Base-by-base conservation (phyloP, 2,329 filamentous ascomycete species). In the Drechslerella coelobrocha region DNA sequence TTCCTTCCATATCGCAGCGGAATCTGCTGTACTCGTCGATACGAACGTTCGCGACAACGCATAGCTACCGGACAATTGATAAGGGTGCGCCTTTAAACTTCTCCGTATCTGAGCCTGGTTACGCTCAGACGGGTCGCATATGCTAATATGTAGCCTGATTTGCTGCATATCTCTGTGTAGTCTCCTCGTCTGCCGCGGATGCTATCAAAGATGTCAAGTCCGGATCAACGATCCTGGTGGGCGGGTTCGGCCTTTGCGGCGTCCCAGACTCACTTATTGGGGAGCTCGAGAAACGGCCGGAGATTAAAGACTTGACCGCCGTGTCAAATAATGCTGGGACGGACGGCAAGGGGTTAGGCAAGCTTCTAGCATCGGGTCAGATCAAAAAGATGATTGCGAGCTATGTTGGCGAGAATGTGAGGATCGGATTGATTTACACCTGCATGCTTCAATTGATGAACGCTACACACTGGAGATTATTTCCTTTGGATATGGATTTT, bases 271-370 rank as follows among this genome's bases (percentile, higher is more conserved):
- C 89, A 0, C 80, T 92, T 5, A 92, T 92, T 75, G 82, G 85
- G 41, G 86, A 88, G 14, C 84, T 93, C 39, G 83, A 86, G 45
- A 73, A 74, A 41, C 65, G 63, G 27, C 72, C 74, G 1, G 73
- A 73, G 6, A 73, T 76, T 47, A 73, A 68, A 2, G 56, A 66
- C 1, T 82, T 93, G 27, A 91, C 89, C 0, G 89, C 89, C 19
- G 88, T 92, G 1, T 92, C 89, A 54, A 93, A 93, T 77, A 93
- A 93, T 77, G 89, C 89, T 6, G 90, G 90, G 24, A 83, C 86
- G 27, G 86, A 88, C 39, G 85, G 86, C 26, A 85, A 83, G 55
- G 90, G 90, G 0, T 81, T 93, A 14, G 86, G 89, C 0, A 84
- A 86, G 7, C 83, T 92, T 27, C 85, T 89, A 0, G 83, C 86